phyloP scores from a whole-genome alignment of 2,329 filamentous ascomycete genomes.

The Botrytis sinoallii region DNA sequence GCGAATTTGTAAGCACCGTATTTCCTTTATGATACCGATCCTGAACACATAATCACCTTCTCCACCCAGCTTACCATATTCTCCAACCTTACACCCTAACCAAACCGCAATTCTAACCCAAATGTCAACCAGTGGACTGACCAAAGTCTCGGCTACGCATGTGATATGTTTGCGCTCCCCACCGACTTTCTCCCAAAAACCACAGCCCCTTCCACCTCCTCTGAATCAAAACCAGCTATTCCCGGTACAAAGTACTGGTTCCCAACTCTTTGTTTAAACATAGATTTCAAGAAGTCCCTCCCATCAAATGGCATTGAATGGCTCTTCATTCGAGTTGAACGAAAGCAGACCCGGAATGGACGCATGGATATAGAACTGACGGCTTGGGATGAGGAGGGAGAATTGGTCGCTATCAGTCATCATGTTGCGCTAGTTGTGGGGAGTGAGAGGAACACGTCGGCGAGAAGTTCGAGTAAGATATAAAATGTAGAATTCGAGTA shows the following conservation, averaged over 20 bases:
- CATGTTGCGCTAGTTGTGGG: conserved; percentile 65
- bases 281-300: conserved; percentile 73
- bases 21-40: not conserved
- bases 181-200: not conserved
- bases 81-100: not conserved
- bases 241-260: conserved; percentile 37
- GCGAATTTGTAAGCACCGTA: conserved; percentile 40
- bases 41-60: not conserved
- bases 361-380: conserved; percentile 72
- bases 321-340: conserved; percentile 62
- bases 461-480: conserved; percentile 24
- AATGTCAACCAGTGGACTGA: conserved; percentile 52
- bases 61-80: not conserved
- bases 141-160: conserved; percentile 60
- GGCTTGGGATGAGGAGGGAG: conserved; percentile 60
- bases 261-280: conserved; percentile 64
- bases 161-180: conserved; percentile 58
- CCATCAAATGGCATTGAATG: conserved; percentile 68
- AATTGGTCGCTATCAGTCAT: conserved; percentile 64
- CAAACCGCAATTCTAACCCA: not conserved
- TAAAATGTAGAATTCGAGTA: conserved; percentile 19
- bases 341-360: conserved; percentile 67
- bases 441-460: conserved; percentile 56
- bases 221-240: conserved; percentile 48
- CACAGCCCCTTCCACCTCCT: conserved; percentile 42